Base-by-base conservation (phyloP, 306 rosid species). In the Castanea mollissima region DNA sequence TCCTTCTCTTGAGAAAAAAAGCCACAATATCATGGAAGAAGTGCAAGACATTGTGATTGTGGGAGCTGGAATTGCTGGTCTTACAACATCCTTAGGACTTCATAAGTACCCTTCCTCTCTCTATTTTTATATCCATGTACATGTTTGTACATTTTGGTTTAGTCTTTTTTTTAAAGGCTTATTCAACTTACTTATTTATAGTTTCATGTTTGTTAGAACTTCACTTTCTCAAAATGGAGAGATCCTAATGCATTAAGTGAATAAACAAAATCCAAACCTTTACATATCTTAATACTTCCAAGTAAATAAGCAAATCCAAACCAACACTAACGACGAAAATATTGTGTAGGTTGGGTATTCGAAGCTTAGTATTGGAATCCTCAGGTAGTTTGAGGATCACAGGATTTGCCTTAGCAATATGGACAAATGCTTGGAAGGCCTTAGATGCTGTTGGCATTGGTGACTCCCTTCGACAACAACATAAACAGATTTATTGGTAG, bases 61-160 rank as follows among this genome's bases (percentile, higher is more conserved):
- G 21, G 97, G 98, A 82, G 97, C 88, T 79, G 98, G 96, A 71
- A 89, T 94, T 72, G 85, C 91, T 65, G 97, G 97, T 23, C 96
- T 94, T 14, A 44, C 98, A 3, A 86, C 96, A 0, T 81, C 97
- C 31, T 75, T 92, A 14, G 98, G 89, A 82, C 92, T 91, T 74
- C 86, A 89, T 81, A 83, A 85, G 91, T 83, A 29, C 23, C 10
- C 25, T 32, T 18, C 57, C 12, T 49, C 31, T 60, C 12, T 46
- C 32, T 67, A 15, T 75, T 4, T 34, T 3, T 25, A 5, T 9
- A 18, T 27, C 14, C 21, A 2, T 34, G 1, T 19, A 20, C 4
- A 2, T 29, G 2, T 18, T 11, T 64, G 16, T 57, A 20, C 21
- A 18, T 57, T n/a, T 57, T n/a, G 25, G 25, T 57, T n/a, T 4